Evolutionary conservation across 163 green algal genomes (phyloP).

Genomic region (Chloromonas sp.): DNA sequence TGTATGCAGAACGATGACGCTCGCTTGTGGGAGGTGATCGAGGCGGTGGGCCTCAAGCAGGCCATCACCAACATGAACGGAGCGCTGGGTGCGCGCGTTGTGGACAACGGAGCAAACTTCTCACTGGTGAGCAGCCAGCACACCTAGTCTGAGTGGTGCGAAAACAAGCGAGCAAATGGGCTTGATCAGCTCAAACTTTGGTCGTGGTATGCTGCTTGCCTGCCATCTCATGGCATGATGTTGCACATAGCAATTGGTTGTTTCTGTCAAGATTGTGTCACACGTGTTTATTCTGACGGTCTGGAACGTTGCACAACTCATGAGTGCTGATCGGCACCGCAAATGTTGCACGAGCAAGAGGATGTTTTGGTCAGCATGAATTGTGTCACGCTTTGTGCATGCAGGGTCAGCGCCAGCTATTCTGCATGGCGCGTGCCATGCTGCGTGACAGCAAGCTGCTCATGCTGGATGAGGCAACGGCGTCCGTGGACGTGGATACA

Average conservation of each 20-base stretch:
- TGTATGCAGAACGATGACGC: constrained; percentile 47
- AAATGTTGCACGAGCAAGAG: too few species aligned
- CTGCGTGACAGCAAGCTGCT: constrained; percentile 55
- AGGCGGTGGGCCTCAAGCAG: constrained; percentile 61
- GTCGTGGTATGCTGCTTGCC: too few species aligned
- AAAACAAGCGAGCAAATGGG: too few species aligned
- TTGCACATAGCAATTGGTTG: too few species aligned
- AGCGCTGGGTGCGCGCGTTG: constrained; percentile 49
- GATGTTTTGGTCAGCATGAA: too few species aligned
- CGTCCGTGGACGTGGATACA: constrained; percentile 83
- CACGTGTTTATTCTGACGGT: too few species aligned
- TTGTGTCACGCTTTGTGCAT: not conserved
- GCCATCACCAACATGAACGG: constrained; percentile 20
- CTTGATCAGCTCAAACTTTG: too few species aligned
- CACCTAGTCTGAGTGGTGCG: not conserved
- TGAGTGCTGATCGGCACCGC: too few species aligned
- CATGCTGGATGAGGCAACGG: constrained; percentile 93
- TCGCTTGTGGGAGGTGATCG: constrained; percentile 74
- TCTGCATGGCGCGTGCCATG: constrained; percentile 91
- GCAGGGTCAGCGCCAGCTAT: constrained; percentile 87
- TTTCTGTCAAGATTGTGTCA: too few species aligned
- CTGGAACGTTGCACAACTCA: too few species aligned
- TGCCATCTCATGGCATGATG: too few species aligned
- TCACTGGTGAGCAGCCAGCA: constrained; percentile 25
- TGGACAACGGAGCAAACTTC: constrained; percentile 87